phyloP scores from a whole-genome alignment of 1,284 basidiomycete species.

The Pterulicium gracile region DNA sequence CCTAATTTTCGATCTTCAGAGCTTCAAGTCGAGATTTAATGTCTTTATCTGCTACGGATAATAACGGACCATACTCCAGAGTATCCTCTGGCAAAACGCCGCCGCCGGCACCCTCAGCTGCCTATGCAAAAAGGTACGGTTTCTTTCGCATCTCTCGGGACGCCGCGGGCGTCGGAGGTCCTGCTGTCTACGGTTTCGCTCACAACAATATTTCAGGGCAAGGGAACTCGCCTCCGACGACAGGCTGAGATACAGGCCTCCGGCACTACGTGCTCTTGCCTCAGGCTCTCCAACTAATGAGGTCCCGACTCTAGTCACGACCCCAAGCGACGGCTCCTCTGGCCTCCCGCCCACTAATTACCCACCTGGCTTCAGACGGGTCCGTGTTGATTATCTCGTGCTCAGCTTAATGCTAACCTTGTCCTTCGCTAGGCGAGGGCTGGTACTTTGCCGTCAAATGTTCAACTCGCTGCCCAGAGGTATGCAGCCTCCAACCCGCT shows the following conservation, averaged over 20 bases:
- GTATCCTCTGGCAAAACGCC: slow-evolving; percentile 78
- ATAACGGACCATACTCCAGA: slow-evolving; percentile 65
- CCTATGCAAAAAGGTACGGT: slow-evolving; percentile 73
- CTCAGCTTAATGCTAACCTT: no score
- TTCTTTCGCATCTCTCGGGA: slow-evolving; percentile 10
- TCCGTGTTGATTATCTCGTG: no score
- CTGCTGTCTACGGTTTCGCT: no score
- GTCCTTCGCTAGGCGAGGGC: no score
- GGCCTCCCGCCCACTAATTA: slow-evolving; percentile 55
- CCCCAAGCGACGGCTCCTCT: slow-evolving; percentile 43
- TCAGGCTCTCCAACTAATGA: slow-evolving; percentile 67
- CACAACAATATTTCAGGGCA: slow-evolving; percentile 36
- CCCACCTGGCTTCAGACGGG: slow-evolving; percentile 71
- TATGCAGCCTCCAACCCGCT: slow-evolving; percentile 57
- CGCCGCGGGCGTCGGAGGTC: no score
- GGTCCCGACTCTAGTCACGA: slow-evolving; percentile 37
- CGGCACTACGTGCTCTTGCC: slow-evolving; percentile 64
- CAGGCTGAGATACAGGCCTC: slow-evolving; percentile 67
- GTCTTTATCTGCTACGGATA: slow-evolving; percentile 78
- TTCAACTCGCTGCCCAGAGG: slow-evolving; percentile 75
- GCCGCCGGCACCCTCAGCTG: slow-evolving; percentile 81
- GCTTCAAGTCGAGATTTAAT: slow-evolving; percentile 60
- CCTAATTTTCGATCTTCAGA: slow-evolving; percentile 64
- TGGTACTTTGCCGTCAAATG: slow-evolving; percentile 80
- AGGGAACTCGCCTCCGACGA: slow-evolving; percentile 74